A percentile compares a stretch with the other conserved stretches of the same genome.
Evolutionary conservation across 148 eudicot genomes (phyloP).

Genomic region (Persicaria tinctoria): DNA sequence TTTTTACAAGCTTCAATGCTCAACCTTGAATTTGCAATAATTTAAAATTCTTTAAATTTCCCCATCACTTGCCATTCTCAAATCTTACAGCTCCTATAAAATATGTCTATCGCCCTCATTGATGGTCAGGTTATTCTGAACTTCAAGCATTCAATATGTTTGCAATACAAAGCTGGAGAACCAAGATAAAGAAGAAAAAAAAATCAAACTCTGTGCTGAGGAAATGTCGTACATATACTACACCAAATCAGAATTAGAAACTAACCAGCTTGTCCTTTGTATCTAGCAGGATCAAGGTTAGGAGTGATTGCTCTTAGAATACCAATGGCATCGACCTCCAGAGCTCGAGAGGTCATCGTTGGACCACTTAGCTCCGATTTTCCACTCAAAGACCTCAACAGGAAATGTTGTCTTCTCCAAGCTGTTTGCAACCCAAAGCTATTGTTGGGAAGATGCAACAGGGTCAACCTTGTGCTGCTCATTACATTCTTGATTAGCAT

Average conservation of each 20-base stretch:
- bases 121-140: background rate
- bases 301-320: constrained; percentile 71
- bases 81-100: constrained; percentile 3
- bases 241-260: background rate
- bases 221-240: background rate
- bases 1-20: background rate
- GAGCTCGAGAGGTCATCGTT: constrained; percentile 25
- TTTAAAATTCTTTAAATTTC: background rate
- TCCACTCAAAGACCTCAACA: constrained; percentile 49
- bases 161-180: background rate
- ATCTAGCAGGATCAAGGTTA: constrained; percentile 45
- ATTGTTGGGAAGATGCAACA: constrained; percentile 19
- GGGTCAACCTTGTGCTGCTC: constrained; percentile 23
- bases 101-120: background rate
- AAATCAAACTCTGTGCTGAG: background rate
- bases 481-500: constrained; percentile 33
- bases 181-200: background rate
- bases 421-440: constrained; percentile 34
- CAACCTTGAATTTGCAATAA: background rate
- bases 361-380: constrained; percentile 22
- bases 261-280: constrained; percentile 97
- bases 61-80: background rate
- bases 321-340: constrained; percentile 56
- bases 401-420: constrained; percentile 54
- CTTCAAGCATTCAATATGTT: background rate